Base-by-base conservation (phyloP, 306 rosid genomes). In the Alnus glutinosa region DNA sequence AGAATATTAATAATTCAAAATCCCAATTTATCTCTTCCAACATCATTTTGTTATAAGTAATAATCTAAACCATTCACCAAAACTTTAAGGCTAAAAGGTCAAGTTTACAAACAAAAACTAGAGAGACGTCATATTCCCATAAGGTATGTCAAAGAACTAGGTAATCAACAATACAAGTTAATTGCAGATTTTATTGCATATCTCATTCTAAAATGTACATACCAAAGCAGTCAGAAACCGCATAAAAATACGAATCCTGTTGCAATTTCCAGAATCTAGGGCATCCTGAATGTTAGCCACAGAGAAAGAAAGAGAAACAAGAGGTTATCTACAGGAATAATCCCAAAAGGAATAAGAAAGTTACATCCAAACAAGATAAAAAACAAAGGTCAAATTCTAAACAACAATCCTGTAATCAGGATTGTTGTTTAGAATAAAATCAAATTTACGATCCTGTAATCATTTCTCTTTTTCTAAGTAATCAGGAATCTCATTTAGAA, bases 181-280 rank as follows among this genome's bases (percentile, higher is more conserved):
- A 28, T 9, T 28, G 16, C 28, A 59, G 34, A 23, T 59, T 10
- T 59, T 11, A 18, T 14, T 16, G 19, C 59, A 54, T 15, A 5
- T 54, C 59, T 54, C 59, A 54, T 18, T 16, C 59, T 5, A 78
- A 50, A 78, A 63, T 64, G 63, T 77, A 75, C 90, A 66, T 95
- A 95, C 99, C 99, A 95, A 62, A 73, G 78, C 92, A 77, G 98
- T 91, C 85, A 95, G 75, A 76, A 95, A 88, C 86, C 99, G 88
- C 94, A 91, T 48, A 73, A 93, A 86, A 81, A 89, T 86, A 58
- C 99, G 99, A 82, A 90, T 82, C 81, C 80, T 78, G 49, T 89
- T 85, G 87, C 94, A 95, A 79, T 91, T 83, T 88, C 92, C 97
- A 78, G 89, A 84, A 82, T 91, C 85, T 42, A 95, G 78, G 71